A percentile compares a stretch with the other conserved stretches of the same genome.
phyloP scores from a whole-genome alignment of 305 asterid genomes.

The Caryopteris hybrid region DNA sequence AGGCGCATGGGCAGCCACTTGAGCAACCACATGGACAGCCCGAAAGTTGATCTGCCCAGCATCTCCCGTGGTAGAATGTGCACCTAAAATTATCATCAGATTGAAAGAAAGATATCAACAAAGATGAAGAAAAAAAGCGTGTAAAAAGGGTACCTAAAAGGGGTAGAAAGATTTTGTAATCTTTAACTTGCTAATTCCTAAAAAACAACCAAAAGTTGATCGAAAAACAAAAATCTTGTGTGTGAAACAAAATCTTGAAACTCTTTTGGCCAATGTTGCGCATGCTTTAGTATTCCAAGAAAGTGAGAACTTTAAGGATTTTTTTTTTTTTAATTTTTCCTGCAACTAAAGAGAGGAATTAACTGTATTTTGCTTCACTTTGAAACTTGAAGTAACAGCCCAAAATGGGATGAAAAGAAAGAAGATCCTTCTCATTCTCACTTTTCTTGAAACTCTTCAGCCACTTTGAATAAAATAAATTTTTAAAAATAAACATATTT shows the following conservation, averaged over 20 bases:
- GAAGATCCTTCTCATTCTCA: too few relatives aligned
- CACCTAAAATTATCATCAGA: conserved; percentile 39
- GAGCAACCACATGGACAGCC: conserved; percentile 86
- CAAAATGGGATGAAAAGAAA: conserved; percentile 18
- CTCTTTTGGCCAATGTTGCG: conserved; percentile 35
- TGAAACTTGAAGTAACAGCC: conserved; percentile 42
- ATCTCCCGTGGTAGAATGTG: conserved; percentile 90
- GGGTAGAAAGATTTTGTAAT: too few relatives aligned
- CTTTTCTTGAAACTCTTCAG: too few relatives aligned
- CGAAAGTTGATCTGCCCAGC: conserved; percentile 91
- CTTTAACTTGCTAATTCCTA: background rate
- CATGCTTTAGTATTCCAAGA: conserved; percentile 73
- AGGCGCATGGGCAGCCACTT: conserved; percentile 84
- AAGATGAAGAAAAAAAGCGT: too few relatives aligned
- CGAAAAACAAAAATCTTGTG: background rate
- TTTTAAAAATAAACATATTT: background rate
- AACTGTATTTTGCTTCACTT: conserved; percentile 15
- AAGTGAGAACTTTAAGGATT: conserved; percentile 33
- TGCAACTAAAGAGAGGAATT: conserved; percentile 3
- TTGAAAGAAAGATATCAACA: too few relatives aligned
- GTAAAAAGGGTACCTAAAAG: too few relatives aligned
- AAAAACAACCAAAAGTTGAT: background rate
- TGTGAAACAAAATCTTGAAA: conserved; percentile 21
- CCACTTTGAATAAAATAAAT: conserved; percentile 19
- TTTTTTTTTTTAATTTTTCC: conserved; percentile 16